Conservation (phyloP, 768 basidiomycete species). For the Suillus americanus region DNA sequence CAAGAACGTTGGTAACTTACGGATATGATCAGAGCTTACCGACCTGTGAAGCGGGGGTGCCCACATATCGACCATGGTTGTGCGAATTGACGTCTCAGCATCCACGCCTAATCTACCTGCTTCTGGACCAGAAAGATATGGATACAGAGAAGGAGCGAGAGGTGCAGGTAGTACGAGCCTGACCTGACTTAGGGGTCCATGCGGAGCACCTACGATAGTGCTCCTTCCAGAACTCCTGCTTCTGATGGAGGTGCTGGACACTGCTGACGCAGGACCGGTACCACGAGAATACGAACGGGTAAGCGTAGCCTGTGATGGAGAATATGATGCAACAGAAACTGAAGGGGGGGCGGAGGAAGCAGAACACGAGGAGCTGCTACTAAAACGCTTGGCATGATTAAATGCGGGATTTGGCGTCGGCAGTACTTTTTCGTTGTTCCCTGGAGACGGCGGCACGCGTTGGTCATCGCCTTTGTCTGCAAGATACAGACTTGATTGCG, state of each 20-base stretch:
- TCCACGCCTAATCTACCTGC: slow-evolving; percentile 12
- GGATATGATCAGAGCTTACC: slow-evolving; percentile 8
- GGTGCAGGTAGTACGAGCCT: slow-evolving; percentile 71
- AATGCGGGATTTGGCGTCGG: slow-evolving; percentile 6
- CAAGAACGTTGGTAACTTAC: slow-evolving; percentile 4
- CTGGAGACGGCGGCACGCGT: slow-evolving; percentile 12
- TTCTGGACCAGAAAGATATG: slow-evolving; percentile 12
- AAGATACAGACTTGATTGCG: slow-evolving; percentile 15
- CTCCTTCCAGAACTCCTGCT: slow-evolving; percentile 31
- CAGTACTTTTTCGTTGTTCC: background rate
- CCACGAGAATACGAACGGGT: slow-evolving; percentile 20
- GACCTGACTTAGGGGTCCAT: slow-evolving; percentile 57
- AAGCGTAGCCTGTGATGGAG: slow-evolving; percentile 12
- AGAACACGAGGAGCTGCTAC: slow-evolving; percentile 11
- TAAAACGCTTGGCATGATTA: slow-evolving; percentile 5
- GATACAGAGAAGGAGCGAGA: slow-evolving; percentile 45
- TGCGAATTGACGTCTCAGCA: slow-evolving; percentile 16
- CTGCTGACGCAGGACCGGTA: slow-evolving; percentile 37
- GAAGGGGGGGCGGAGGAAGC: slow-evolving; percentile 21
- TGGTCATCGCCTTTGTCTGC: slow-evolving; percentile 14
- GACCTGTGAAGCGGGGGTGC: slow-evolving; percentile 22
- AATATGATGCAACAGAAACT: slow-evolving; percentile 15
- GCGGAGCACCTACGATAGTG: slow-evolving; percentile 57
- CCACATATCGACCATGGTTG: slow-evolving; percentile 39
- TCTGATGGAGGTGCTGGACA: slow-evolving; percentile 35